phyloP scores from a whole-genome alignment of 805 yeast species.

The Metschnikowia borealis region DNA sequence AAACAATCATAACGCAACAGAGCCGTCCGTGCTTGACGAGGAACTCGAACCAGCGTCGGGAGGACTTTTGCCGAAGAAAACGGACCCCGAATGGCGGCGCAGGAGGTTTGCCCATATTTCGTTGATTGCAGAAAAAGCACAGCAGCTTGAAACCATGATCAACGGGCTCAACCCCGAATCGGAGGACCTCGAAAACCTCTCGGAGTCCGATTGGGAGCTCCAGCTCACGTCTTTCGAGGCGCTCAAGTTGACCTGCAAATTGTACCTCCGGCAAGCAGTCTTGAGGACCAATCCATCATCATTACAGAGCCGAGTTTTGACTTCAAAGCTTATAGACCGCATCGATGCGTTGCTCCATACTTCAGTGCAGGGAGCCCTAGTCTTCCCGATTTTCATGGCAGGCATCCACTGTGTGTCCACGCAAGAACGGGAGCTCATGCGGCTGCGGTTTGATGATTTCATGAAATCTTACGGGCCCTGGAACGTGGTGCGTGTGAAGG shows the following conservation, averaged over 20 bases:
- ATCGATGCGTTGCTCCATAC: slow-evolving; percentile 62
- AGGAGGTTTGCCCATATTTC: slow-evolving; percentile 13
- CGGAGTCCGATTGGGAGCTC: slow-evolving; percentile 51
- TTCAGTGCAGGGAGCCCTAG: slow-evolving; percentile 64
- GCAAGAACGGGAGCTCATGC: slow-evolving; percentile 52
- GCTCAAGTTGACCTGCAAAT: slow-evolving; percentile 63
- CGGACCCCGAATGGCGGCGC: neutral
- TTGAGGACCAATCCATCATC: slow-evolving; percentile 56
- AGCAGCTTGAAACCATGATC: slow-evolving; percentile 45
- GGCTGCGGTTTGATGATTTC: slow-evolving; percentile 49
- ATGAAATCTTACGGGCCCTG: slow-evolving; percentile 65
- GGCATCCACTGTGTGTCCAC: slow-evolving; percentile 61
- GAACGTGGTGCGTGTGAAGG: slow-evolving; percentile 47
- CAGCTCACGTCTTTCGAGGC: slow-evolving; percentile 71
- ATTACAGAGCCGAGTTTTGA: slow-evolving; percentile 58
- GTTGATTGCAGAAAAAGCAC: slow-evolving; percentile 28
- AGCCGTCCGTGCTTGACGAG: neutral
- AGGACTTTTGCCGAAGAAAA: neutral
- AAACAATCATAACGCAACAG: neutral
- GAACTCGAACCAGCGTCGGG: neutral
- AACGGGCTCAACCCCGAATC: slow-evolving; percentile 51
- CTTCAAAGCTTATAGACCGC: slow-evolving; percentile 50
- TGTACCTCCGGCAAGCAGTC: slow-evolving; percentile 66
- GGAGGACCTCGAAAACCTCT: slow-evolving; percentile 37
- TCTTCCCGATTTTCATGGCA: slow-evolving; percentile 75